Evolutionary conservation across 352 stramenopile genomes (phyloP).

Genomic region (Phytopythium chamaehyphon): DNA sequence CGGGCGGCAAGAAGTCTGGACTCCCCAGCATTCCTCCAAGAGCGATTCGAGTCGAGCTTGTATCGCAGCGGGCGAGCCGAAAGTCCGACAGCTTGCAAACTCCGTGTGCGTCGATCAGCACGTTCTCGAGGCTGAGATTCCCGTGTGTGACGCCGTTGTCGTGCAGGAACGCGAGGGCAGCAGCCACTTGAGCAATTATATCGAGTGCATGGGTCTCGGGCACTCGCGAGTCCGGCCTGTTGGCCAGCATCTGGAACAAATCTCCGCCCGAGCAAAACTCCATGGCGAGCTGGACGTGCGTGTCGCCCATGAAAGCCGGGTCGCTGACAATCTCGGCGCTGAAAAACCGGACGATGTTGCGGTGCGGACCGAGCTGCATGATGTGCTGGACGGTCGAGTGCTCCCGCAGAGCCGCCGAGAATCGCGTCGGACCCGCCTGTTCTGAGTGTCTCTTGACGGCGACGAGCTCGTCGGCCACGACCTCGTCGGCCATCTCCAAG

Average conservation of each 20-base stretch:
- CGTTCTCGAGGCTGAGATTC: conserved; percentile 38
- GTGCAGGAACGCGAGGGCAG: conserved; percentile 7
- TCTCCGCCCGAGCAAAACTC: conserved; percentile 34
- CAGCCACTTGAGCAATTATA: conserved; percentile 16
- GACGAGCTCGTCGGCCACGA: background rate
- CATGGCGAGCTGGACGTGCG: conserved; percentile 23
- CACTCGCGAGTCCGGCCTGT: conserved; percentile 2
- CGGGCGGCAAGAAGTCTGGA: conserved; percentile 8
- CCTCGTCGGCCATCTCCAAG: background rate
- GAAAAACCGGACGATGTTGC: conserved; percentile 16
- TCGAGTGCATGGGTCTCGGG: conserved; percentile 9
- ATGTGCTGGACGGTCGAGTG: background rate
- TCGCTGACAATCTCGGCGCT: conserved; percentile 1
- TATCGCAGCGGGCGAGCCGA: conserved; percentile 14
- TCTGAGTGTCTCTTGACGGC: conserved; percentile 4
- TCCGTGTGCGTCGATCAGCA: conserved; percentile 21
- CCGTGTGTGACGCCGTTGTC: conserved; percentile 20
- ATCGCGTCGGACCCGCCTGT: background rate
- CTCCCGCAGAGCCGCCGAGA: background rate
- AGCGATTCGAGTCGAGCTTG: background rate
- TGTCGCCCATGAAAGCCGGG: background rate
- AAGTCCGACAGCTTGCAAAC: conserved; percentile 40
- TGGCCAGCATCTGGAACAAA: conserved; percentile 13
- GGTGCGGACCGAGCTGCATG: conserved; percentile 11
- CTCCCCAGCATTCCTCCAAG: background rate